Percentiles rank a stretch among this genome's conserved stretches.
Conservation (phyloP, 345 rosid species). For the Geranium brycei region DNA sequence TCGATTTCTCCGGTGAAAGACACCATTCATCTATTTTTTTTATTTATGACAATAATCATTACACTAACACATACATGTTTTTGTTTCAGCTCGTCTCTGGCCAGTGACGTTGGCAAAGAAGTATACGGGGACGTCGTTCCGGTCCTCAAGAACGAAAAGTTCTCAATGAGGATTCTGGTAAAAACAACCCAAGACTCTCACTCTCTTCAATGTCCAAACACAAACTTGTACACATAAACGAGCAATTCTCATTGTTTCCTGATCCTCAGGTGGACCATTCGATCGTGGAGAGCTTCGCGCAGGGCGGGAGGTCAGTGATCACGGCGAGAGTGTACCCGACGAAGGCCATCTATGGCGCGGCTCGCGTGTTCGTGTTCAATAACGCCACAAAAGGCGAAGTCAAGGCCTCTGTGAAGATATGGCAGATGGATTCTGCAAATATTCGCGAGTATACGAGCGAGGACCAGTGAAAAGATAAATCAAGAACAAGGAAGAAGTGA, state of each 20-base stretch:
- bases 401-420: constrained; percentile 41
- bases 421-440: constrained; percentile 66
- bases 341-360: constrained; percentile 53
- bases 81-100: constrained; percentile 48
- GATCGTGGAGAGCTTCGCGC: constrained; percentile 65
- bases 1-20: too few relatives aligned
- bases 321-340: constrained; percentile 70
- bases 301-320: constrained; percentile 61
- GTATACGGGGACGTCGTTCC: constrained; percentile 46
- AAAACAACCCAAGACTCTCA: not conserved
- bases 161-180: constrained; percentile 55
- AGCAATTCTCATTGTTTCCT: not conserved
- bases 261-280: constrained; percentile 60
- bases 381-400: constrained; percentile 43
- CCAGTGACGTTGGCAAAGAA: constrained; percentile 28
- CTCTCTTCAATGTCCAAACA: too few relatives aligned
- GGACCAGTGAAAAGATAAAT: not conserved
- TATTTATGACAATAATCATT: too few relatives aligned
- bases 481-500: too few relatives aligned
- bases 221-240: not conserved
- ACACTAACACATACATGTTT: too few relatives aligned
- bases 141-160: constrained; percentile 59
- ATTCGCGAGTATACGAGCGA: constrained; percentile 27
- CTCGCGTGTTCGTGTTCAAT: constrained; percentile 62
- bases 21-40: too few relatives aligned